Evolutionary conservation across 2,329 filamentous ascomycete species (phyloP).

Genomic region (Penicillium brevicompactum): DNA sequence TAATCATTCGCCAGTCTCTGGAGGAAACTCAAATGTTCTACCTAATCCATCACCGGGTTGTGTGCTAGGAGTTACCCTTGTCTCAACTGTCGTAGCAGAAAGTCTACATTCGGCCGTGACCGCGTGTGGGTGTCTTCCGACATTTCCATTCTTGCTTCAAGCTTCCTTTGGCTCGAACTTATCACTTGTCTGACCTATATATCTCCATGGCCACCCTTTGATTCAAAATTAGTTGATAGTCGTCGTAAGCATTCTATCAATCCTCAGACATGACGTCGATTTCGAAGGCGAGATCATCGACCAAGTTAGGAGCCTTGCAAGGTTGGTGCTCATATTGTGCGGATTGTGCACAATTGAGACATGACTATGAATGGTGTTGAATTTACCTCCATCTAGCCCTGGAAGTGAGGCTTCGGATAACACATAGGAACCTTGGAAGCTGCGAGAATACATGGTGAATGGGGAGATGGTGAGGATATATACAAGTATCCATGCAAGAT

Average conservation of each 20-base stretch:
- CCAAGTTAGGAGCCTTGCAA: background rate
- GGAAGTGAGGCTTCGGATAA: too few species aligned
- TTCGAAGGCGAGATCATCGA: background rate
- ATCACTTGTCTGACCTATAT: background rate
- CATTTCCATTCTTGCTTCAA: constrained; percentile 6
- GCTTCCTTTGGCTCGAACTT: background rate
- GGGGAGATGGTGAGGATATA: too few species aligned
- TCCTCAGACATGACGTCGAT: constrained; percentile 1
- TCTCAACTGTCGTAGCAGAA: constrained; percentile 4
- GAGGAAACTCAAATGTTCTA: constrained; percentile 13
- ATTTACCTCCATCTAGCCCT: too few species aligned
- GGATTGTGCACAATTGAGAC: background rate
- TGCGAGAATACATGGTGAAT: too few species aligned
- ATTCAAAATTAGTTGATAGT: background rate
- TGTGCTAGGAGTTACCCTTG: constrained; percentile 5
- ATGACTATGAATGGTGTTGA: background rate
- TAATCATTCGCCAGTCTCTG: constrained; percentile 16
- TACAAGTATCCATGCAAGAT: too few species aligned
- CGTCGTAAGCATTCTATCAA: constrained; percentile 1
- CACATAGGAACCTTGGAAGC: too few species aligned
- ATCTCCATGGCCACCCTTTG: background rate
- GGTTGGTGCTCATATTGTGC: background rate
- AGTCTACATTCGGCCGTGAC: constrained; percentile 2
- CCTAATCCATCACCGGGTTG: background rate
- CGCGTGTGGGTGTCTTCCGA: constrained; percentile 16